Percentiles rank a stretch among this genome's conserved stretches.
These are phyloP conservation scores for Celoporthe dispersa DNA, from an alignment of 2,329 filamentous ascomycete genomes.

Conservation along the genomic window DNA sequence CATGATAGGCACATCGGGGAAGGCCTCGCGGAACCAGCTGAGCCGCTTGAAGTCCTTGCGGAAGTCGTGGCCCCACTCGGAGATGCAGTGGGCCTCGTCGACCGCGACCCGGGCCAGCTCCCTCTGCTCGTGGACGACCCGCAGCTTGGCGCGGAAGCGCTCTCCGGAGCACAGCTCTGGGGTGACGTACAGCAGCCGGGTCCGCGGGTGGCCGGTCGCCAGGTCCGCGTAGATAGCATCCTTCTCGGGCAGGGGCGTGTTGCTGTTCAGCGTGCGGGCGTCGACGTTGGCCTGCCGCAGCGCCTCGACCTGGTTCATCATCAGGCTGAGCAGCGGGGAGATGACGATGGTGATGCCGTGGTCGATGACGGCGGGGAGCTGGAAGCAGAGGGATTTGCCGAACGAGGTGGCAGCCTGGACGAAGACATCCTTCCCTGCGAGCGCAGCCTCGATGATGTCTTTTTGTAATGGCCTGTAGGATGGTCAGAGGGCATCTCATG, in stretches of 20 bases:
- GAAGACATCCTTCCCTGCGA: conserved; percentile 88
- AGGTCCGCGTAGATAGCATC: conserved; percentile 78
- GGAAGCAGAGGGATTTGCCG: conserved; percentile 92
- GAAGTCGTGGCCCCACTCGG: conserved; percentile 98
- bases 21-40: conserved; percentile 80
- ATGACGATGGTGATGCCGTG: conserved; percentile 90
- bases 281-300: conserved; percentile 75
- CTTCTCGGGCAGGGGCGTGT: conserved; percentile 68
- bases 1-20: conserved; percentile 86
- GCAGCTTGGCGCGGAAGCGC: conserved; percentile 75
- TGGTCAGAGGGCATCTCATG: background rate
- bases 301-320: conserved; percentile 93
- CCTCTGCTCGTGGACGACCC: conserved; percentile 74
- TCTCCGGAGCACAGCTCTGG: conserved; percentile 84
- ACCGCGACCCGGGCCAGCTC: conserved; percentile 89
- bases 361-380: conserved; percentile 86
- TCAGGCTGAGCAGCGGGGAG: conserved; percentile 85
- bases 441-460: conserved; percentile 82
- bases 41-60: conserved; percentile 89
- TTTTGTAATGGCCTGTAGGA: conserved; percentile 73
- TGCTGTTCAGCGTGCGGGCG: conserved; percentile 87
- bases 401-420: conserved; percentile 90
- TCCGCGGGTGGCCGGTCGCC: conserved; percentile 83
- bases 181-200: conserved; percentile 87
- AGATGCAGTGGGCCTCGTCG: conserved; percentile 96